Percentiles rank a stretch among this genome's conserved stretches.
Conservation (phyloP, 1,284 basidiomycete genomes). For the Cryptococcus sp. region DNA sequence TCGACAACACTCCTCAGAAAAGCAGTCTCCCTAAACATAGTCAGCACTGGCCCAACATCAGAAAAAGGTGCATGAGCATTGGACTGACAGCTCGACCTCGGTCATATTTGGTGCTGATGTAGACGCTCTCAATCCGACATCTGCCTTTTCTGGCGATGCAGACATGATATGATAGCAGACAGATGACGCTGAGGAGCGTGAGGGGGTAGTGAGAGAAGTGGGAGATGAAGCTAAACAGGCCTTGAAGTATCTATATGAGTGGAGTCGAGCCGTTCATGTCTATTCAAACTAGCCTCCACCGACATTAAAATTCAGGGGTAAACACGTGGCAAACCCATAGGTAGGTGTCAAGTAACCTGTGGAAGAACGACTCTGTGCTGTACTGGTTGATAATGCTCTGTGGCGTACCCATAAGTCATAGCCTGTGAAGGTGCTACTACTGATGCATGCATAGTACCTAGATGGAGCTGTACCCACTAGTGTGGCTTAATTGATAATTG, state of each 20-base stretch:
- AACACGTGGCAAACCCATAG: background rate
- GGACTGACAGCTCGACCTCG: background rate
- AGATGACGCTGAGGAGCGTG: background rate
- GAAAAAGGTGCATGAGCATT: background rate
- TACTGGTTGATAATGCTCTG: too few species aligned
- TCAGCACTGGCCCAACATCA: background rate
- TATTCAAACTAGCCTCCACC: background rate
- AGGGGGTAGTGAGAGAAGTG: background rate
- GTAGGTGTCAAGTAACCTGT: too few species aligned
- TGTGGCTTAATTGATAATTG: too few species aligned
- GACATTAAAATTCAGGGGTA: background rate
- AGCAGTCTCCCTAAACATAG: constrained; percentile 28
- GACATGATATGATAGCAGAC: background rate
- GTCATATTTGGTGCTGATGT: background rate
- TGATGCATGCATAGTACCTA: too few species aligned
- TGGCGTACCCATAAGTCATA: too few species aligned
- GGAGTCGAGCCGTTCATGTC: background rate
- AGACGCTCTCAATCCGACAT: background rate
- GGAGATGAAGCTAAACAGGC: background rate
- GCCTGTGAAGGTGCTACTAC: too few species aligned
- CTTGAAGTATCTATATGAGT: background rate
- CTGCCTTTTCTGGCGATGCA: background rate
- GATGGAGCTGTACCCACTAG: too few species aligned
- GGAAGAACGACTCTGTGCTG: too few species aligned
- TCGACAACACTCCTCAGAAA: constrained; percentile 27